phyloP scores from a whole-genome alignment of 257 asterid species.

The Craterostigma plantagineum region DNA sequence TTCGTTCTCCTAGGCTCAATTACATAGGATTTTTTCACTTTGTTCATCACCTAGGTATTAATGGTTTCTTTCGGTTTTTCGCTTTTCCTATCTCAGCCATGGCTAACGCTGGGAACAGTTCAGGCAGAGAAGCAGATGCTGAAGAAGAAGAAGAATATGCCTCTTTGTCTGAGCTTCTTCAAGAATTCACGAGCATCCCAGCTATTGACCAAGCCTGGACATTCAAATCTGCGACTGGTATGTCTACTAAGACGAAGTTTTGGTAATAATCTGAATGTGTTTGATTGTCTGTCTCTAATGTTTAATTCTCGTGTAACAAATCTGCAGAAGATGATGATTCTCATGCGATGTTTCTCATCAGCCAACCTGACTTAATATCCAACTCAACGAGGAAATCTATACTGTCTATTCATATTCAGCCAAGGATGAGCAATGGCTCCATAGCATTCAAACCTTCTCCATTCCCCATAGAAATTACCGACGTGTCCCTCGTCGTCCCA shows the following conservation, averaged over 20 bases:
- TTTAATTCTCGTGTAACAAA: not conserved
- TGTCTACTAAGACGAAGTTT: slow-evolving; percentile 7
- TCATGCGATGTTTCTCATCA: slow-evolving; percentile 44
- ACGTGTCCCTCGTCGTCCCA: slow-evolving; percentile 55
- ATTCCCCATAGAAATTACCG: slow-evolving; percentile 58
- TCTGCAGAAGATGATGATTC: slow-evolving; percentile 39
- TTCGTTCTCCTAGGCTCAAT: no score
- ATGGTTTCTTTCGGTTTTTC: no score
- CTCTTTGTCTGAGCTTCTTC: slow-evolving; percentile 39
- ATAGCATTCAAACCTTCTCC: slow-evolving; percentile 58
- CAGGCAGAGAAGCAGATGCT: no score
- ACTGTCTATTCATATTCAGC: slow-evolving; percentile 40
- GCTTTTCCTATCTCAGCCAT: no score
- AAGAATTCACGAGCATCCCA: slow-evolving; percentile 45
- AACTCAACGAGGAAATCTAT: slow-evolving; percentile 55
- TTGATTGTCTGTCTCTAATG: not conserved
- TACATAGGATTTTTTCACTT: no score
- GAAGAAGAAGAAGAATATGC: slow-evolving; percentile 55
- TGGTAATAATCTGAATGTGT: not conserved
- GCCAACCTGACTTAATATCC: slow-evolving; percentile 66
- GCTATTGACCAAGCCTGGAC: slow-evolving; percentile 86
- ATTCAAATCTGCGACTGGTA: slow-evolving; percentile 41
- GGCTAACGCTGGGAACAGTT: no score
- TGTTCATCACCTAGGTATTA: no score
- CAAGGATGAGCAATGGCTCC: slow-evolving; percentile 17